Evolutionary conservation across 2,329 filamentous ascomycete genomes (phyloP).

Genomic region (Colletotrichum kahawae): DNA sequence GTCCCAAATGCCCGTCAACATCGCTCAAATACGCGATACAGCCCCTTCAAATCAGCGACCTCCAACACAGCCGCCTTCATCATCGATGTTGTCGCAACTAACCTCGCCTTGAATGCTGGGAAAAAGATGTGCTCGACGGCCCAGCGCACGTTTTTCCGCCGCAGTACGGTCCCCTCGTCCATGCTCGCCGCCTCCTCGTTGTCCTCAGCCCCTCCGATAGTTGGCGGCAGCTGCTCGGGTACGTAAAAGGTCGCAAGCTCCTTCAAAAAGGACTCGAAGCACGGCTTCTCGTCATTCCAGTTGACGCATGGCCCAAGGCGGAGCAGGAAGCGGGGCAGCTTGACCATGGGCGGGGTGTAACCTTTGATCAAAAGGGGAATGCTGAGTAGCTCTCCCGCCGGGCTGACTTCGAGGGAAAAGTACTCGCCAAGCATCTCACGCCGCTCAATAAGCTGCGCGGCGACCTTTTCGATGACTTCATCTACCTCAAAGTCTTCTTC

Average conservation of each 20-base stretch:
- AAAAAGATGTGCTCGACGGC: slow-evolving; percentile 88
- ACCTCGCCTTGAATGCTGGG: slow-evolving; percentile 80
- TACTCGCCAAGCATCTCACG: slow-evolving; percentile 92
- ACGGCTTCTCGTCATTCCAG: slow-evolving; percentile 84
- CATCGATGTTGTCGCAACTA: slow-evolving; percentile 82
- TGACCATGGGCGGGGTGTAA: slow-evolving; percentile 84
- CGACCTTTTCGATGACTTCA: slow-evolving; percentile 69
- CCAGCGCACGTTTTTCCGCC: slow-evolving; percentile 73
- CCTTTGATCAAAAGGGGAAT: slow-evolving; percentile 89
- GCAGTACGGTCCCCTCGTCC: slow-evolving; percentile 56
- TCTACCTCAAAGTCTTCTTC: slow-evolving; percentile 69
- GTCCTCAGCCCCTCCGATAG: slow-evolving; percentile 32
- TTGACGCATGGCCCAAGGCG: slow-evolving; percentile 86
- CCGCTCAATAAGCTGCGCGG: slow-evolving; percentile 72
- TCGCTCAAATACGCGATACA: slow-evolving; percentile 94
- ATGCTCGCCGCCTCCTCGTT: slow-evolving; percentile 35
- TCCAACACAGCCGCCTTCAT: slow-evolving; percentile 80
- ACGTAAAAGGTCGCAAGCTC: slow-evolving; percentile 92
- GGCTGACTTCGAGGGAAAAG: slow-evolving; percentile 84
- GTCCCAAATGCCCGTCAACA: slow-evolving; percentile 62
- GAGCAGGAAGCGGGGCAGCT: slow-evolving; percentile 87
- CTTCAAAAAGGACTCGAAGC: slow-evolving; percentile 83
- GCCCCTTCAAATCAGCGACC: slow-evolving; percentile 86
- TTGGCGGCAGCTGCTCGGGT: slow-evolving; percentile 78
- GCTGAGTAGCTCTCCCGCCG: slow-evolving; percentile 75